Base-by-base conservation (phyloP, 169 alveolate species). In the Babesia bigemina region DNA sequence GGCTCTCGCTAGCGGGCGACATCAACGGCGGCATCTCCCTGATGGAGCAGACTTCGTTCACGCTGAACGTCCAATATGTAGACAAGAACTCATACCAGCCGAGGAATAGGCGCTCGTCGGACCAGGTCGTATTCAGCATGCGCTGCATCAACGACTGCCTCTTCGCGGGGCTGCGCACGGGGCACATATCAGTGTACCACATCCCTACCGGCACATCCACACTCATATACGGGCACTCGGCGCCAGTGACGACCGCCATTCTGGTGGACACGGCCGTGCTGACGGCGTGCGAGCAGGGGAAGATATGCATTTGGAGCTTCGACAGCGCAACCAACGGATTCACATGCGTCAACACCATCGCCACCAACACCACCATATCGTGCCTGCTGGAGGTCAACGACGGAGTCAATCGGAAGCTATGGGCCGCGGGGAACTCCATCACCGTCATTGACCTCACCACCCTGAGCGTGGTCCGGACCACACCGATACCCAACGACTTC, bases 191-290 rank as follows among this genome's bases (percentile, higher is more conserved):
- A 36, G 90, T 83, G 26, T 70, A 29, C 75, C 90, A 83, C 53
- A 29, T 83, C 10, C 85, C 85, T 44, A 83, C 85, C 17, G 87
- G 86, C 22, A 83, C 66, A n/a, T 83, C 86, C 62, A 83, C 90
- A 13, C 63, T 83, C 62, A 47, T 83, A 21, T 48, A 74, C 42
- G 90, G 90, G 19, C 90, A 83, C 72, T 24, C 53, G 24, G 47
- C 59, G 19, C 86, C 90, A 17, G 90, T 83, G 55, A 72, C 33
- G 6, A 14, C 59, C 2, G 59, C 75, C 19, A 83, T 61, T 26
- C 56, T 83, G 49, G 70, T 83, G 16, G 90, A 83, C 7, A 17
- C 70, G 22, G 75, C 75, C 16, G 86, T 83, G 19, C 14, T 83
- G 52, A 65, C 76, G 42, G 85, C 78, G 6, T 83, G 90, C 50